phyloP scores from a whole-genome alignment of 192 early-diverging fungal genomes.

The Lobulomyces angularis region DNA sequence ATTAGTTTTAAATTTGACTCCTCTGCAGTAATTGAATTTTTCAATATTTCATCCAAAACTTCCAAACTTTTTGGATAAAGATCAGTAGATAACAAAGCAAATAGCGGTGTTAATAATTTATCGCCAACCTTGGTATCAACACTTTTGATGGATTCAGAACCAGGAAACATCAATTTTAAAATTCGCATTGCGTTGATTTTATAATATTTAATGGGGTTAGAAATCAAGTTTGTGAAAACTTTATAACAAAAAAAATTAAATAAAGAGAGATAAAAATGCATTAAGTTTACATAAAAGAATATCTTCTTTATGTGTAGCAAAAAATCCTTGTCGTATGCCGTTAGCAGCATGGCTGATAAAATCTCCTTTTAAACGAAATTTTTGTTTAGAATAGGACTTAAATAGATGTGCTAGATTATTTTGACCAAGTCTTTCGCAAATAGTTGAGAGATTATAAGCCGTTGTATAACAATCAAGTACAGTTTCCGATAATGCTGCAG shows the following conservation, averaged over 20 bases:
- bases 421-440: constrained; percentile 36
- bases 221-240: constrained; percentile 46
- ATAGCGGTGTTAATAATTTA: constrained; percentile 53
- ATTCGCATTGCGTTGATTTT: constrained; percentile 47
- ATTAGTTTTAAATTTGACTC: constrained; percentile 19
- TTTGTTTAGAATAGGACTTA: constrained; percentile 45
- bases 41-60: constrained; percentile 55
- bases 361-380: constrained; percentile 56
- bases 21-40: constrained; percentile 5
- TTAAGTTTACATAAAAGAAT: too few species aligned
- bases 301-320: constrained; percentile 42
- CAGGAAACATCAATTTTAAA: constrained; percentile 54
- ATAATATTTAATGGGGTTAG: constrained; percentile 49
- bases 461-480: constrained; percentile 27
- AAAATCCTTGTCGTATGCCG: constrained; percentile 46
- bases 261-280: too few species aligned
- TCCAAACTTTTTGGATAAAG: constrained; percentile 52
- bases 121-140: constrained; percentile 30
- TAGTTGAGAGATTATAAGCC: constrained; percentile 31
- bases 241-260: too few species aligned
- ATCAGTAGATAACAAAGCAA: constrained; percentile 50
- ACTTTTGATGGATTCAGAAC: constrained; percentile 6
- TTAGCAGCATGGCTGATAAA: constrained; percentile 57
- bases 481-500: constrained; percentile 24
- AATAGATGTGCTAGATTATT: constrained; percentile 40